Percentiles rank a stretch among this genome's conserved stretches.
phyloP scores from a whole-genome alignment of 1,284 basidiomycete species.

The Rhodotorula sp. region DNA sequence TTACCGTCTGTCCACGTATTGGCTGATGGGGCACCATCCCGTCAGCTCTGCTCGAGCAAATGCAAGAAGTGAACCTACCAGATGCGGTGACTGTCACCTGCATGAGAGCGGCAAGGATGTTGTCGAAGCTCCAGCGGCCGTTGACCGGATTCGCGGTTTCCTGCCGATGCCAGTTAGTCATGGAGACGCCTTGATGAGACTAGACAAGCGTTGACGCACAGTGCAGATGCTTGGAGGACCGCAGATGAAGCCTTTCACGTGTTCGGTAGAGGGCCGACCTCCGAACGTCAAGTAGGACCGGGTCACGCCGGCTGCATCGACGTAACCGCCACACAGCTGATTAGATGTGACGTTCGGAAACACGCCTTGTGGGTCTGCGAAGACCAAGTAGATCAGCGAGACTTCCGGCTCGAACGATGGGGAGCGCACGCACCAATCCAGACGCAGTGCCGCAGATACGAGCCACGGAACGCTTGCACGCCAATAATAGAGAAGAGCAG shows the following conservation, averaged over 20 bases:
- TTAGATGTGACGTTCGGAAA: conserved; percentile 46
- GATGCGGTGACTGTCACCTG: conserved; percentile 85
- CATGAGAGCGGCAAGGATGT: conserved; percentile 75
- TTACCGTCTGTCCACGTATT: conserved; percentile 52
- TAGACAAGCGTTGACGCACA: conserved; percentile 52
- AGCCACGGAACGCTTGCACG: conserved; percentile 84
- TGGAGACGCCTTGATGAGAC: neutral
- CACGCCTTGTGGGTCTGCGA: conserved; percentile 46
- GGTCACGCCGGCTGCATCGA: conserved; percentile 59
- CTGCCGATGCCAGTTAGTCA: conserved; percentile 47
- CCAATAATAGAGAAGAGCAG: conserved; percentile 81
- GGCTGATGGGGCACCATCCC: conserved; percentile 40
- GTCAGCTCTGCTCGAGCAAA: neutral
- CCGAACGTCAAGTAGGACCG: conserved; percentile 55
- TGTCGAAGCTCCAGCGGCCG: conserved; percentile 82
- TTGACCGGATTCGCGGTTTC: conserved; percentile 68
- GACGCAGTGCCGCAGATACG: conserved; percentile 62
- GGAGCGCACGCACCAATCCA: conserved; percentile 46
- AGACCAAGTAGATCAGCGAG: neutral
- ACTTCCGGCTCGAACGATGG: too few relatives aligned
- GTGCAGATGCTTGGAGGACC: conserved; percentile 75
- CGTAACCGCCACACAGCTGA: conserved; percentile 75
- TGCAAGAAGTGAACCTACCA: conserved; percentile 54
- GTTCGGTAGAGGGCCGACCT: conserved; percentile 40
- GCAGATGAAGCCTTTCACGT: conserved; percentile 72